Base-by-base conservation (phyloP, 1,139 yeast genomes). In the Insectozyma bohioensis region DNA sequence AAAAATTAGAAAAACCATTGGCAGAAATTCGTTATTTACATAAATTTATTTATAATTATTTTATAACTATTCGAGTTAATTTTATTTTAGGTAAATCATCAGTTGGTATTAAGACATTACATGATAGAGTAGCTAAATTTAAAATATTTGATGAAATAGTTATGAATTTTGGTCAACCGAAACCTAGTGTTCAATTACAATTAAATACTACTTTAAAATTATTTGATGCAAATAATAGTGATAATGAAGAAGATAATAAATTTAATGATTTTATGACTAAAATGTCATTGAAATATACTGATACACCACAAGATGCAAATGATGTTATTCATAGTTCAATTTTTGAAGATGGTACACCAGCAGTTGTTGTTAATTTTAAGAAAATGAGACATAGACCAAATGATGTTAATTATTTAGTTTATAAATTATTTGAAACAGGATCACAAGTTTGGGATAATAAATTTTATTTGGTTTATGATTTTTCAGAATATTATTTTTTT, bases 251-350 rank as follows among this genome's bases (percentile, higher is more conserved):
- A 12, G 73, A 76, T 41, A 63, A 71, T 9, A 75, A 74, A 35
- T 63, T 80, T 33, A 78, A 75, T 46, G 95, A 85, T 37, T 85
- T 85, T 46, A 81, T 86, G 88, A 72, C 79, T 16, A 78, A 79
- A 41, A 75, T 80, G 63, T 67, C 86, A 0, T 62, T 74, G 33
- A 70, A 72, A 33, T 79, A 79, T 41, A 59, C 73, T 20, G 76
- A 73, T 8, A 56, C 62, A 4, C 50, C 65, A 3, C 52, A 62
- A 16, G 72, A 73, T 15, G 57, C 60, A 12, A 41, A 40, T 7
- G 67, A 75, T 0, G 64, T 81, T 24, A 70, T 84, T 6, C 80
- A 75, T 35, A 86, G 77, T 43, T 75, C 85, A 1, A 75, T 83
- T 12, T 75, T 82, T 33, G 65, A 72, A 28, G 95, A 85, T 52